Percentiles rank a stretch among this genome's conserved stretches.
phyloP scores from a whole-genome alignment of 192 early-diverging fungal genomes.

The Diversispora epigaea region DNA sequence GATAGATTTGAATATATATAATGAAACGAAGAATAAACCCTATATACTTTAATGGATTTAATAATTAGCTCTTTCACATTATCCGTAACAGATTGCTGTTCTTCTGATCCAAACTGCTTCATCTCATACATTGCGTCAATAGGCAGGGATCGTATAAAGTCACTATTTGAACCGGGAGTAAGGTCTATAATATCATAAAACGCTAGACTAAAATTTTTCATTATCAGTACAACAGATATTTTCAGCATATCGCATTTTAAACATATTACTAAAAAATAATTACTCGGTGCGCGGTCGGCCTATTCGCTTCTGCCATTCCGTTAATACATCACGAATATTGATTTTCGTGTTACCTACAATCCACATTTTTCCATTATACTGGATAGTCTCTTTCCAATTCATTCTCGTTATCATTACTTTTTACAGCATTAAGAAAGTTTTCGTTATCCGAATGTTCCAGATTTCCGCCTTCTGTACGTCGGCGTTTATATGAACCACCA shows the following conservation, averaged over 20 bases:
- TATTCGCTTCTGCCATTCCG: conserved; percentile 5
- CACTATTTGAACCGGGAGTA: conserved; percentile 4
- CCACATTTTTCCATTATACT: conserved; percentile 9
- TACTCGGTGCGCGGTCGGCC: conserved; percentile 16
- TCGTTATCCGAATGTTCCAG: conserved; percentile 4
- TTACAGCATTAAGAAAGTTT: conserved; percentile 5
- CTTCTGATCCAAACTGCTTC: background rate
- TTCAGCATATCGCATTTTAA: background rate
- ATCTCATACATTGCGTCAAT: conserved; percentile 10
- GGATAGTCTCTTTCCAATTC: conserved; percentile 13
- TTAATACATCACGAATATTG: conserved; percentile 5
- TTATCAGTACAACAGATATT: background rate
- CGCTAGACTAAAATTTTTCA: conserved; percentile 19
- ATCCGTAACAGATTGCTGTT: conserved; percentile 1
- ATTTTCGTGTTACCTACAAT: background rate
- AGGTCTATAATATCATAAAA: conserved; percentile 6
- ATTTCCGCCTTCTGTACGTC: conserved; percentile 6
- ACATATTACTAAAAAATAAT: conserved; percentile 4
- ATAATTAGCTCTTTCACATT: conserved; percentile 17
- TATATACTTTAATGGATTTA: conserved; percentile 23
- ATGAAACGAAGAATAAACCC: conserved; percentile 2
- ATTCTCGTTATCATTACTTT: background rate
- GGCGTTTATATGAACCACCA: background rate
- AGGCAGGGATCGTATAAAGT: conserved; percentile 6
- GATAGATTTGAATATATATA: background rate